phyloP scores from a whole-genome alignment of 2,329 filamentous ascomycete species.

The Fusarium abutilonis region DNA sequence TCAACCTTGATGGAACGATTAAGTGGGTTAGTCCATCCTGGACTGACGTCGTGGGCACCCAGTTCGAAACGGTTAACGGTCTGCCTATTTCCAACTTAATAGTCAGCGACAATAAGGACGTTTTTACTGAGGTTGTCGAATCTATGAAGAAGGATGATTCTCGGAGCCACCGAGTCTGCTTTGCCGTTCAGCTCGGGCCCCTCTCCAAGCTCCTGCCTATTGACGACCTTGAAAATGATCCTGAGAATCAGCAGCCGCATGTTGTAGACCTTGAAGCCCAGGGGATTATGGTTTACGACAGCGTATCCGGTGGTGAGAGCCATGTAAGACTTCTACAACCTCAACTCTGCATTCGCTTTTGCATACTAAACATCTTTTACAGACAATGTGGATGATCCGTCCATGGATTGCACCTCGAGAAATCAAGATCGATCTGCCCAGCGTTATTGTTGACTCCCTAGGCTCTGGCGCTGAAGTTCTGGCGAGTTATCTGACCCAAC shows the following conservation, averaged over 20 bases:
- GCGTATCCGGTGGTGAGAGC: conserved; percentile 83
- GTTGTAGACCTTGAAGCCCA: conserved; percentile 88
- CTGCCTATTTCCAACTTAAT: conserved; percentile 83
- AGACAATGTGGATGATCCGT: conserved; percentile 99
- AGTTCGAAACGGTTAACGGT: conserved; percentile 76
- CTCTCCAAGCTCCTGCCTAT: conserved; percentile 70
- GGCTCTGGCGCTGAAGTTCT: conserved; percentile 95
- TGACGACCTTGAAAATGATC: conserved; percentile 53
- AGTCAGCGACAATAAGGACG: conserved; percentile 77
- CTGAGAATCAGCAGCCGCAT: conserved; percentile 52
- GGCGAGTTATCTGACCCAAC: conserved; percentile 88
- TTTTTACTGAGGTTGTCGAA: conserved; percentile 85
- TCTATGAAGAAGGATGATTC: conserved; percentile 93
- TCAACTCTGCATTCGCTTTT: not conserved
- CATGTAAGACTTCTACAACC: conserved; percentile 72
- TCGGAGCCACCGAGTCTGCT: conserved; percentile 88
- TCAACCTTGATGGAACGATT: conserved; percentile 88
- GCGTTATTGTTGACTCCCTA: conserved; percentile 88
- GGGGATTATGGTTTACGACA: conserved; percentile 97
- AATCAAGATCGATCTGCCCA: conserved; percentile 93
- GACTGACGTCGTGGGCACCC: conserved; percentile 89
- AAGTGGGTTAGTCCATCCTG: conserved; percentile 98
- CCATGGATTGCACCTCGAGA: conserved; percentile 88
- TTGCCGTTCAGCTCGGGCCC: conserved; percentile 75
- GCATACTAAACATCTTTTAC: conserved; percentile 44